These are phyloP conservation scores for Periconia sp. DNA, from an alignment of 2,329 filamentous ascomycete genomes.

Conservation along the genomic window DNA sequence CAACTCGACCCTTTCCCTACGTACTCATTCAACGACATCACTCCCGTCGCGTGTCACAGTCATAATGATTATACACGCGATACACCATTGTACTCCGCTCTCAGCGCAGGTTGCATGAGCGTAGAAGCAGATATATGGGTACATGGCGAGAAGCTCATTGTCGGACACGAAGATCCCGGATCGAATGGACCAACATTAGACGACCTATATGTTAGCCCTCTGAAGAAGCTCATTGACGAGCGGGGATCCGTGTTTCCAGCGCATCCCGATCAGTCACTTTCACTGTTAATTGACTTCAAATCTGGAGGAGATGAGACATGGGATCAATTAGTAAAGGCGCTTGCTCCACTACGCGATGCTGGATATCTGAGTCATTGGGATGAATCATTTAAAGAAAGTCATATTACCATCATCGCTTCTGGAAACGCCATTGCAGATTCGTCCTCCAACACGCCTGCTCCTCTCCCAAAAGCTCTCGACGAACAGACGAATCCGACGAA, in stretches of 20 bases:
- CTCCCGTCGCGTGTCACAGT: conserved; percentile 66
- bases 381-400: conserved; percentile 42
- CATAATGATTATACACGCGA: conserved; percentile 68
- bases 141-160: conserved; percentile 62
- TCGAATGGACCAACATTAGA: conserved; percentile 61
- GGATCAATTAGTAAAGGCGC: conserved; percentile 41
- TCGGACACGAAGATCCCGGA: conserved; percentile 65
- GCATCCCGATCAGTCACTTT: conserved; percentile 45
- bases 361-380: conserved; percentile 57
- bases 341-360: conserved; percentile 52
- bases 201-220: conserved; percentile 68
- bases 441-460: conserved; percentile 19
- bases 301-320: conserved; percentile 31
- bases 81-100: conserved; percentile 67
- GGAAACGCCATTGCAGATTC: conserved; percentile 58
- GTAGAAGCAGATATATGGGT: conserved; percentile 75
- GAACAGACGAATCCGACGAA: conserved; percentile 55
- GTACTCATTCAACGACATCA: conserved; percentile 40
- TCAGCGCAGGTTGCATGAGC: conserved; percentile 65
- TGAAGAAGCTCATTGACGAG: conserved; percentile 40
- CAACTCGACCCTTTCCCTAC: conserved; percentile 18
- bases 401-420: conserved; percentile 57
- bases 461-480: conserved; percentile 61
- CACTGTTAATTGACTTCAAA: conserved; percentile 59
- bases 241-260: conserved; percentile 23